Evolutionary conservation across 164 flowering plant genomes (phyloP), one percentile per base, ranked within the genome.

Genomic region (Sedum album): DNA sequence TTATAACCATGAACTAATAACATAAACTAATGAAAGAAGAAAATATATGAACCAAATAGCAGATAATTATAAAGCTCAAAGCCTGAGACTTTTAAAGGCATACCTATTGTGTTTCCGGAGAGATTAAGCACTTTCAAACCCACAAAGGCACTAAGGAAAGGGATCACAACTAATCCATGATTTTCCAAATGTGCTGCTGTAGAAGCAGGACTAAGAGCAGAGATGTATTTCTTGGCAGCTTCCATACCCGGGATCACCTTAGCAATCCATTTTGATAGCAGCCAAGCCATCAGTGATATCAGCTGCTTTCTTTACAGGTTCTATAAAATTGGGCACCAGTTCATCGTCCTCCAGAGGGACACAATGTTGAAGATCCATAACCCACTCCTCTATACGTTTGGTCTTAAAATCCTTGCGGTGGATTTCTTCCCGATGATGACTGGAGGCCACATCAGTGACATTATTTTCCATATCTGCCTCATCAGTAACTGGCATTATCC

Each of bases 351-450:
- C 88, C 66, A 78, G 31, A 44, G 87, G 73, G 71, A 65, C 68
- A 71, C 78, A 79, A 42, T 84, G 79, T 68, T 87, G 84, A 62
- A 88, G 88, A 79, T 87, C 84, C 60, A 65, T 79, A 28, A 94
- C 88, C 99, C 99, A 94, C 11, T 90, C 89, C 81, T 87, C 86
- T 41, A 94, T 85, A 7, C 95, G 82, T 77, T 84, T 90, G 21
- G 78, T 70, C 79, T 78, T 88, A 67, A 85, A 90, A 65, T 90
- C 89, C 72, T 78, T 76, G 70, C 63, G 70, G 31, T 84, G 81
- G 39, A 83, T 51, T 39, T 77, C 82, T 69, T 77, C 74, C 80
- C 80, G 64, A 18, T 61, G 76, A 25, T 72, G 64, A 70, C 20
- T 68, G 26, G 82, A 78, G 68, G 76, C 66, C 68, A 86, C 85